phyloP scores from a whole-genome alignment of 2,329 filamentous ascomycete genomes.

The Botryotinia calthae region DNA sequence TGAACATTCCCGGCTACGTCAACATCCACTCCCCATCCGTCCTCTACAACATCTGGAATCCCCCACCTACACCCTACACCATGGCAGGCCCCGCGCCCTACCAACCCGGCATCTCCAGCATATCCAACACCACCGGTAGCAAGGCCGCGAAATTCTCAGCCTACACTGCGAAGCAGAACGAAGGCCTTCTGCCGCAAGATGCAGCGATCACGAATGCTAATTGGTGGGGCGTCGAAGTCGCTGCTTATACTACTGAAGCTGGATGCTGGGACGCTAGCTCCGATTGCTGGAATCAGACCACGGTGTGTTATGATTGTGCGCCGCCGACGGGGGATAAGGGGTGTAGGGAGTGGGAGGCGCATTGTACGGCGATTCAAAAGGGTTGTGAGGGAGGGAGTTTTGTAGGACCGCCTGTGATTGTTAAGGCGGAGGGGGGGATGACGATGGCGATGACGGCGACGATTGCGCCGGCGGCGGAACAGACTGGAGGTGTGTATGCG shows the following conservation, averaged over 20 bases:
- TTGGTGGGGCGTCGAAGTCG: constrained; percentile 66
- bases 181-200: constrained; percentile 52
- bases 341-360: constrained; percentile 61
- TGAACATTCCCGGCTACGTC: constrained; percentile 67
- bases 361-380: constrained; percentile 53
- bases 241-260: constrained; percentile 51
- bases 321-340: constrained; percentile 58
- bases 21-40: constrained; percentile 53
- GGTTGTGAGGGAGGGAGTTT: constrained; percentile 46
- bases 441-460: neutral
- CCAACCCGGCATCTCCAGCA: constrained; percentile 22
- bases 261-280: constrained; percentile 59
- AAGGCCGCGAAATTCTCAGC: constrained; percentile 18
- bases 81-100: constrained; percentile 53
- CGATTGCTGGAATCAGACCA: constrained; percentile 57
- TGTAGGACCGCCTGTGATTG: constrained; percentile 44
- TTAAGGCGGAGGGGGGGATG: neutral
- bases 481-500: neutral
- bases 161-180: constrained; percentile 39
- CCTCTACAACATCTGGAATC: constrained; percentile 62
- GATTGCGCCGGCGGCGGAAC: neutral
- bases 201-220: constrained; percentile 68
- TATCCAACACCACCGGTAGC: neutral
- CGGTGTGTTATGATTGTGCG: constrained; percentile 57
- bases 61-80: constrained; percentile 51